These are phyloP conservation scores for Cynara cardunculus DNA, from an alignment of 129 eudicot species.

Conservation along the genomic window DNA sequence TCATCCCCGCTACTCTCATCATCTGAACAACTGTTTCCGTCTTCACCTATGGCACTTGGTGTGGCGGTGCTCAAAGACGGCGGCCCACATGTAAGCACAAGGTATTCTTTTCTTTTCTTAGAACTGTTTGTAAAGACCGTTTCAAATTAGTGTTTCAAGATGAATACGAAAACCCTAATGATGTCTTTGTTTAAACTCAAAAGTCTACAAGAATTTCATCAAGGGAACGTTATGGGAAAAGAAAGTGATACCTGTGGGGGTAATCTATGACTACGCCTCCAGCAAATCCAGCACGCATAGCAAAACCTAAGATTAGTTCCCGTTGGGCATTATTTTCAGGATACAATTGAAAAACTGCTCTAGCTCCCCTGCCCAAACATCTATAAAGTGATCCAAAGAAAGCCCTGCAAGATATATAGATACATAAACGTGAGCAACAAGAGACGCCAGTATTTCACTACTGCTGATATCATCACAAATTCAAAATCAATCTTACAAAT, in stretches of 20 bases:
- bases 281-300: constrained; percentile 98
- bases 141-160: neutral
- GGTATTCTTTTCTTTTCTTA: constrained; percentile 88
- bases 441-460: neutral
- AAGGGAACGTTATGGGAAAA: neutral
- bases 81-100: constrained; percentile 90
- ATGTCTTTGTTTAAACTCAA: neutral
- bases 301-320: constrained; percentile 75
- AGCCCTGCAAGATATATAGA: constrained; percentile 48
- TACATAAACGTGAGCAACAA: neutral
- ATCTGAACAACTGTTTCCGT: constrained; percentile 63
- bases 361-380: constrained; percentile 85
- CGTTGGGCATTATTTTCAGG: constrained; percentile 88
- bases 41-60: constrained; percentile 73
- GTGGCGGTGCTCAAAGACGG: constrained; percentile 59
- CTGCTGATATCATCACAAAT: neutral
- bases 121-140: constrained; percentile 46
- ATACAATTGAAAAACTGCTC: constrained; percentile 80
- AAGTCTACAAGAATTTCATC: neutral
- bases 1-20: constrained; percentile 76
- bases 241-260: constrained; percentile 68
- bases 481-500: neutral
- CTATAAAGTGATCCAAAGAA: constrained; percentile 88
- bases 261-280: constrained; percentile 94
- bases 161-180: neutral